Evolutionary conservation across 78 protist genomes (phyloP), one percentile per base, ranked within the genome.

Genomic region (Dictyostelium citrinum): DNA sequence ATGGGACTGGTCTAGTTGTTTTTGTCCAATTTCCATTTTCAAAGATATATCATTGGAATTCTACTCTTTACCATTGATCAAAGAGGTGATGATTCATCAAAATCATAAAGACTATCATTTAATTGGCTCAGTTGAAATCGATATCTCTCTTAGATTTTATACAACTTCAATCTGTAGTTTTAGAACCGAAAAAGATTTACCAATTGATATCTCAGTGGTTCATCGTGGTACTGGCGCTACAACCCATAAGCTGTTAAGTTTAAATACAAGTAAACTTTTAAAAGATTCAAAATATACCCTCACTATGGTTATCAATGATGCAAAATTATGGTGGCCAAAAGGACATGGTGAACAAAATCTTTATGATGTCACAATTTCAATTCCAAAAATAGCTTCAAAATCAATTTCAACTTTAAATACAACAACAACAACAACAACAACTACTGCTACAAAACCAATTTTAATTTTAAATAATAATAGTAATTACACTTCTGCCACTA

Each of bases 1-100:
- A 7, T 91, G 95, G 95, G 95, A 91, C 16, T 90, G 95, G 95
- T 9, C 85, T 72, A 2, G 43, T 39, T 91, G 95, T 39, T 82
- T 83, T 4, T 78, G 84, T 91, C 90, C 95, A n/a, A 35, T 83
- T 29, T 90, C 90, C 5, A 91, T 91, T 3, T 64, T 49, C 2
- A 58, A 72, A 31, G 64, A 72, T n/a, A 72, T 85, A 0, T 55
- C 22, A 41, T 37, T 85, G 7, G 37, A 77, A 10, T 76, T 55
- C 31, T 45, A 24, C 4, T 39, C 68, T 0, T 9, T 60, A 9
- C 78, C 82, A 31, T 51, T 46, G 9, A 10, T 83, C 2, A 37
- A 83, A 29, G 14, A 83, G 17, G 77, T 83, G 0, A 9, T 10
- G 33, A 31, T 83, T 7, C 11, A 35, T 14, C 90, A 71, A 31